phyloP scores from a whole-genome alignment of 2,329 filamentous ascomycete species.

The Didymosphaeria variabile region DNA sequence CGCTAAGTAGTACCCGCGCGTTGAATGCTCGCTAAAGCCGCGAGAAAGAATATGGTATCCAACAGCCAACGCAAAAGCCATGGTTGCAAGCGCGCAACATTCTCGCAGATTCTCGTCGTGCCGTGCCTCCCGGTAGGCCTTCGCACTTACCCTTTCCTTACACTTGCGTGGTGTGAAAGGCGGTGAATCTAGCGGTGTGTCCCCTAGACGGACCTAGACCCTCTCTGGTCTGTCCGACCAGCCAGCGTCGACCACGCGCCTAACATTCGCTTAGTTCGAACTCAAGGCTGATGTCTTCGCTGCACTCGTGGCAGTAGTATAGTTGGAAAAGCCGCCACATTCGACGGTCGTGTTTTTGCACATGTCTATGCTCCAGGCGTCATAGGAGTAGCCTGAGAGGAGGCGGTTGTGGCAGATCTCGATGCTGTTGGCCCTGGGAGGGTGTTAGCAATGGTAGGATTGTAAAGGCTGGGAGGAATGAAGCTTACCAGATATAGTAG shows the following conservation, averaged over 20 bases:
- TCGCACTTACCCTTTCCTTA: too few species aligned
- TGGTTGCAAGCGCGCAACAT: background rate
- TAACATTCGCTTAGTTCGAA: slow-evolving; percentile 54
- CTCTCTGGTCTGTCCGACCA: background rate
- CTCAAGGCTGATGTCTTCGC: slow-evolving; percentile 54
- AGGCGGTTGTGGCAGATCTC: slow-evolving; percentile 57
- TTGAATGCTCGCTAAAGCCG: slow-evolving; percentile 3
- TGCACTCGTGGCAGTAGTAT: slow-evolving; percentile 57
- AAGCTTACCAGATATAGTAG: slow-evolving; percentile 56
- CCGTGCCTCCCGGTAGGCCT: background rate
- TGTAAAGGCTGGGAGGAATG: background rate
- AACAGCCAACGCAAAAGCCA: slow-evolving; percentile 1
- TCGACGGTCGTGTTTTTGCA: slow-evolving; percentile 53
- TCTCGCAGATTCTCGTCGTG: background rate
- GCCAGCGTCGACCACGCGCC: slow-evolving; percentile 15
- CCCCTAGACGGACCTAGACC: background rate
- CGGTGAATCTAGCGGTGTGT: slow-evolving; percentile 19
- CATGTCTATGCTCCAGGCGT: slow-evolving; percentile 60
- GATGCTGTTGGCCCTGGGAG: slow-evolving; percentile 50
- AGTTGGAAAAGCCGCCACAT: slow-evolving; percentile 55
- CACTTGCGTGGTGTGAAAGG: background rate
- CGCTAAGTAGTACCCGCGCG: background rate
- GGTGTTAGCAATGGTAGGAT: slow-evolving; percentile 10
- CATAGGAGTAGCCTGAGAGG: slow-evolving; percentile 57
- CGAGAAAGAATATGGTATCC: slow-evolving; percentile 6